These are phyloP conservation scores for Ophiostoma tasmaniense DNA, from an alignment of 2,329 filamentous ascomycete species.

Conservation along the genomic window DNA sequence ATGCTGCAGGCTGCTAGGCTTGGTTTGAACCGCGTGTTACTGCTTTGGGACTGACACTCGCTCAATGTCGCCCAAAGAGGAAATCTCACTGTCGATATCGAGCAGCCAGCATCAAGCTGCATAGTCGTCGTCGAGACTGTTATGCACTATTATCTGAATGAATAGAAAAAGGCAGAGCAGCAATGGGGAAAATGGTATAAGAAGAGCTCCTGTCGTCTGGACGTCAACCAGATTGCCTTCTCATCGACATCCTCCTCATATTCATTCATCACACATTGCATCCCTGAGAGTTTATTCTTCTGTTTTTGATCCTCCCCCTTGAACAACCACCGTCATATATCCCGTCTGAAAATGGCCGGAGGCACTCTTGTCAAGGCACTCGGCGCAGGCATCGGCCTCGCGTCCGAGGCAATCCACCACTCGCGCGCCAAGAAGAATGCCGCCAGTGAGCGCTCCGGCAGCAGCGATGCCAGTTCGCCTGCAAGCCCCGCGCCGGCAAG, in stretches of 20 bases:
- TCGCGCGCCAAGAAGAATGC: background rate
- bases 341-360: background rate
- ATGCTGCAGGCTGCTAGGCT: background rate
- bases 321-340: background rate
- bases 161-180: too few relatives aligned
- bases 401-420: background rate
- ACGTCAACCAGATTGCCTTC: too few relatives aligned
- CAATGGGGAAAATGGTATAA: background rate
- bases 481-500: background rate
- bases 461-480: background rate
- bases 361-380: background rate
- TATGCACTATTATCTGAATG: too few relatives aligned
- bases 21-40: background rate
- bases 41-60: background rate
- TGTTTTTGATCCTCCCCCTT: background rate
- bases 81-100: background rate
- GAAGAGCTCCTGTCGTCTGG: background rate
- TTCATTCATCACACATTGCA: background rate
- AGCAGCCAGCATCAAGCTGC: background rate
- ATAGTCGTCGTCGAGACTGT: too few relatives aligned
- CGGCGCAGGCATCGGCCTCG: background rate
- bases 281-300: background rate
- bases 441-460: background rate
- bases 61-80: background rate
- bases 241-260: background rate